These are phyloP conservation scores for Cudoniella acicularis DNA, from an alignment of 495 filamentous ascomycete species.

Conservation along the genomic window DNA sequence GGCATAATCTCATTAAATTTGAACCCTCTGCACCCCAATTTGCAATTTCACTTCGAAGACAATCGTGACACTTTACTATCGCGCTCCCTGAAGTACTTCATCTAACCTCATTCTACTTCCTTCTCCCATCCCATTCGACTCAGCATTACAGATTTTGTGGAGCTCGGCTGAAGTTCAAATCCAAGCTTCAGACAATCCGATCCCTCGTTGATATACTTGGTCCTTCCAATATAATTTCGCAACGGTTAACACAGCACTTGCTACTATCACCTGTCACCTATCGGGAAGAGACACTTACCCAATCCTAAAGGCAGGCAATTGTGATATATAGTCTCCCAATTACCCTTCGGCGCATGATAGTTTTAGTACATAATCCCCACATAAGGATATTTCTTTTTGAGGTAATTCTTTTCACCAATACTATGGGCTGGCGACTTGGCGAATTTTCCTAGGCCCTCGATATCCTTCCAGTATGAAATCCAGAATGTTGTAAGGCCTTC, in stretches of 20 bases:
- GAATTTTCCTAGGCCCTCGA: neutral
- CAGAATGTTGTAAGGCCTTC: neutral
- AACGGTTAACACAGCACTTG: neutral
- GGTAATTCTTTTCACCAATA: neutral
- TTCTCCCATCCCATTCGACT: neutral
- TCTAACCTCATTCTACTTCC: neutral
- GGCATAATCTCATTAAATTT: too few species aligned
- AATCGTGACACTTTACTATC: too few species aligned
- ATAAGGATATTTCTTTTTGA: neutral
- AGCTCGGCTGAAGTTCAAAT: neutral
- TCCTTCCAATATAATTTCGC: neutral
- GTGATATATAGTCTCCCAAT: neutral
- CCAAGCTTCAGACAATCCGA: neutral
- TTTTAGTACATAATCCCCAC: neutral
- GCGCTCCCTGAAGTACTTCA: too few species aligned
- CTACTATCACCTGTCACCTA: neutral
- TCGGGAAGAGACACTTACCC: neutral
- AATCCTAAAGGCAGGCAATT: neutral
- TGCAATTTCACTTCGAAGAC: too few species aligned
- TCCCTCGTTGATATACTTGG: neutral
- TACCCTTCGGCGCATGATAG: neutral
- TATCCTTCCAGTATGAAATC: neutral
- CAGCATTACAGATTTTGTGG: neutral
- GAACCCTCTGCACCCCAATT: too few species aligned
- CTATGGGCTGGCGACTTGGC: neutral